A percentile compares a stretch with the other conserved stretches of the same genome.
Conservation (phyloP, 2,329 filamentous ascomycete genomes). For the Daldinia eschscholtzii region DNA sequence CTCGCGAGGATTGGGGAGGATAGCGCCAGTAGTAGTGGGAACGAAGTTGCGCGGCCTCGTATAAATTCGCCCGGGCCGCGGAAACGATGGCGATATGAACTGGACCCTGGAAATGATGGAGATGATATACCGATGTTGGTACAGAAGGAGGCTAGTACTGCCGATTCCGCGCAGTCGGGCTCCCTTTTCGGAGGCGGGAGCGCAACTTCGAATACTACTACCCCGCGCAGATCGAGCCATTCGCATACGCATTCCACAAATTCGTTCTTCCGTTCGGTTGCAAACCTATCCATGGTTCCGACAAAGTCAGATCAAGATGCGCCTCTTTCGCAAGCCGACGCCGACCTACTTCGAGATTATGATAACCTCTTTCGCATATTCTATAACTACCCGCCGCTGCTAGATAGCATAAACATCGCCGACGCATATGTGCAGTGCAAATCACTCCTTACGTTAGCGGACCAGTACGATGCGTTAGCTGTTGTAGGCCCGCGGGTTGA, state of each 20-base stretch:
- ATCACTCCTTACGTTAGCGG: conserved; percentile 86
- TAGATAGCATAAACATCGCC: conserved; percentile 90
- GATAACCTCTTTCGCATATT: conserved; percentile 96
- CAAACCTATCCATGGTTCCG: conserved; percentile 74
- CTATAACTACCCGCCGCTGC: conserved; percentile 88
- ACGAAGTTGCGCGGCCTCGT: conserved; percentile 54
- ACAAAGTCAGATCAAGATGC: conserved; percentile 64
- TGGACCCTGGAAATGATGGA: conserved; percentile 79
- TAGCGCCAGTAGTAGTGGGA: conserved; percentile 53
- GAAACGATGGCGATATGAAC: conserved; percentile 86
- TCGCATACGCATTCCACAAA: conserved; percentile 63
- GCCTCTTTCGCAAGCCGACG: conserved; percentile 69
- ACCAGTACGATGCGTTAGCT: conserved; percentile 91
- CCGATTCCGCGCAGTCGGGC: conserved; percentile 47
- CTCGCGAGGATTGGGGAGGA: conserved; percentile 68
- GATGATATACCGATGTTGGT: conserved; percentile 90
- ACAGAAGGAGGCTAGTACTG: conserved; percentile 73
- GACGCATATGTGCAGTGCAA: conserved; percentile 96
- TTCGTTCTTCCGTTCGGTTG: conserved; percentile 88
- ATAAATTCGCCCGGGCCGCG: conserved; percentile 59
- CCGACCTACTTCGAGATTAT: conserved; percentile 89
- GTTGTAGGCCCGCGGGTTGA: conserved; percentile 92
- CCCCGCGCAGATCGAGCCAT: conserved; percentile 67
- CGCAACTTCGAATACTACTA: conserved; percentile 53
- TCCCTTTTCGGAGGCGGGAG: conserved; percentile 71